Percentiles rank a stretch among this genome's conserved stretches.
Conservation (phyloP, 371 early-diverging fungal species). For the Mucor irregularis region DNA sequence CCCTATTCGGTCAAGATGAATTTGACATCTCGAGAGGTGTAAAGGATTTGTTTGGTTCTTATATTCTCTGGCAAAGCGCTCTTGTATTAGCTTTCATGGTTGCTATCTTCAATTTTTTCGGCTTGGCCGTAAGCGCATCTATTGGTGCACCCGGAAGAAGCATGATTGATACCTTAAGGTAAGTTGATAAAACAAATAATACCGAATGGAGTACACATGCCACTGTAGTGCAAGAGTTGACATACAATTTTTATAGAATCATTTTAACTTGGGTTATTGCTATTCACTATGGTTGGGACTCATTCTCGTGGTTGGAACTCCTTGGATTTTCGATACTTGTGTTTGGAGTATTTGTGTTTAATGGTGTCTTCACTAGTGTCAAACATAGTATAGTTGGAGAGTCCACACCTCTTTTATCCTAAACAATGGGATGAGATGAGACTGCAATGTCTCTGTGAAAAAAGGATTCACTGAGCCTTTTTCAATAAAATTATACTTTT, state of each 20-base stretch:
- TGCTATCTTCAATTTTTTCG: constrained; percentile 48
- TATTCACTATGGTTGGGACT: constrained; percentile 45
- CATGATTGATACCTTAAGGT: constrained; percentile 45
- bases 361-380: constrained; percentile 41
- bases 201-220: too few species aligned
- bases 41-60: constrained; percentile 19
- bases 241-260: constrained; percentile 32
- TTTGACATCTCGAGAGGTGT: constrained; percentile 34
- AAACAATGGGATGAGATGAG: too few species aligned
- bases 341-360: constrained; percentile 41
- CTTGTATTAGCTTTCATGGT: constrained; percentile 41
- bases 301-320: constrained; percentile 40
- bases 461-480: too few species aligned
- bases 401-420: constrained; percentile 38
- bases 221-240: too few species aligned
- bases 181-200: constrained; percentile 2
- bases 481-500: background rate
- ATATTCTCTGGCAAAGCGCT: constrained; percentile 41
- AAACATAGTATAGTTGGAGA: constrained; percentile 24
- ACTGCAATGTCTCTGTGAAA: too few species aligned
- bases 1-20: constrained; percentile 17
- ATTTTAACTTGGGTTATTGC: constrained; percentile 44
- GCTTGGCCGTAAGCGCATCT: constrained; percentile 39
- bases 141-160: constrained; percentile 48
- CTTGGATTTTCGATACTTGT: constrained; percentile 34